A percentile compares a stretch with the other conserved stretches of the same genome.
These are phyloP conservation scores for Fusarium piperis DNA, from an alignment of 2,329 filamentous ascomycete species.

Conservation along the genomic window DNA sequence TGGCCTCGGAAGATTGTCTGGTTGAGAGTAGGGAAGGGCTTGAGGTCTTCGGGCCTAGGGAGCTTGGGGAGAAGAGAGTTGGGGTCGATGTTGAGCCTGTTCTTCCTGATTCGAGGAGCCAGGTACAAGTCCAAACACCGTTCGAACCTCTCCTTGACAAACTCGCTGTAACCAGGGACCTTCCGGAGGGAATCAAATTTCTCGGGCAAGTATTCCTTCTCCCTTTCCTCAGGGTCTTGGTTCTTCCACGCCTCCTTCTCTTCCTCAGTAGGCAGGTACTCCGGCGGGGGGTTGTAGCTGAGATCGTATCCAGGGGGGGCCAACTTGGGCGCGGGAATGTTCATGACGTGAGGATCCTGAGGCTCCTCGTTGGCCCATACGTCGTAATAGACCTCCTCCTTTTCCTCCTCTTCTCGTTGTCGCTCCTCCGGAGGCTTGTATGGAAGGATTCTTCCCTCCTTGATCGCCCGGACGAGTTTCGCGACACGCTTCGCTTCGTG, in stretches of 20 bases:
- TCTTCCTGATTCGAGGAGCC: conserved; percentile 89
- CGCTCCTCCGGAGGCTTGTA: conserved; percentile 79
- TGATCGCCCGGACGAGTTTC: conserved; percentile 96
- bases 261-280: conserved; percentile 88
- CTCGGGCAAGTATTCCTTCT: conserved; percentile 86
- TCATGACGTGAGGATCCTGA: conserved; percentile 87
- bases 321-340: conserved; percentile 92
- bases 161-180: conserved; percentile 88
- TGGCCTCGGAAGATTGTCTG: conserved; percentile 90
- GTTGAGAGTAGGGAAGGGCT: conserved; percentile 92
- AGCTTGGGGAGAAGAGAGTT: conserved; percentile 92
- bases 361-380: conserved; percentile 94
- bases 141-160: conserved; percentile 97
- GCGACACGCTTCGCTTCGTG: conserved; percentile 96
- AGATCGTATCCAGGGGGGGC: conserved; percentile 94
- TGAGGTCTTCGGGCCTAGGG: conserved; percentile 90
- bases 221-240: conserved; percentile 87
- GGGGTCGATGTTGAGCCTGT: conserved; percentile 96
- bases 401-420: conserved; percentile 75
- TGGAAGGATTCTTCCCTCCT: conserved; percentile 91
- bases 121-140: conserved; percentile 95
- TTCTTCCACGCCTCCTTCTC: conserved; percentile 89
- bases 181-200: conserved; percentile 86
- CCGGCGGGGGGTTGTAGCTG: conserved; percentile 94
- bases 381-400: conserved; percentile 81